A percentile compares a stretch with the other conserved stretches of the same genome.
These are phyloP conservation scores for Pythium monospermum DNA, from an alignment of 352 stramenopile genomes.

Conservation along the genomic window DNA sequence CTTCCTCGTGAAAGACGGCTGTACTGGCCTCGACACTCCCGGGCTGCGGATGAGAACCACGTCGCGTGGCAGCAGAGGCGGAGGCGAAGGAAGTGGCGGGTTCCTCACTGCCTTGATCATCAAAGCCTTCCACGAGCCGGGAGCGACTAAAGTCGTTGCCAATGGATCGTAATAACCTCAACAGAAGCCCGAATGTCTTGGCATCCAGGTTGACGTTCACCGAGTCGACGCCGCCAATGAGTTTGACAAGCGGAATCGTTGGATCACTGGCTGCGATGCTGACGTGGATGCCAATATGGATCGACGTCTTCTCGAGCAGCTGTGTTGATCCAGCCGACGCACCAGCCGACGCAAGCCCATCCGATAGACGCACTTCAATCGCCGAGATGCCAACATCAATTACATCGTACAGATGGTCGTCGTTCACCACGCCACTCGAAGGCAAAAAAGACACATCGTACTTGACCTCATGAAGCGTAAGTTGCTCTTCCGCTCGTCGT, in stretches of 20 bases:
- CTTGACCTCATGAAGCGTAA: neutral
- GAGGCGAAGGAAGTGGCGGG: neutral
- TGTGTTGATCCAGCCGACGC: slow-evolving; percentile 31
- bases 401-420: slow-evolving; percentile 61
- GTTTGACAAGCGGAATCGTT: slow-evolving; percentile 70
- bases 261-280: slow-evolving; percentile 77
- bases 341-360: slow-evolving; percentile 9
- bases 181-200: slow-evolving; percentile 48
- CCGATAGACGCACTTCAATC: slow-evolving; percentile 62
- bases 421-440: neutral
- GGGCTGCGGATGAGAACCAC: no score
- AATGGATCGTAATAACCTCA: slow-evolving; percentile 64
- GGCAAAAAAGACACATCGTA: no score
- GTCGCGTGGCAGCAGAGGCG: neutral
- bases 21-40: slow-evolving; percentile 12
- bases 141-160: slow-evolving; percentile 49
- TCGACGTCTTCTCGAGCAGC: slow-evolving; percentile 69
- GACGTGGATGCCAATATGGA: slow-evolving; percentile 67
- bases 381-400: slow-evolving; percentile 74
- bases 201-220: slow-evolving; percentile 71
- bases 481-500: slow-evolving; percentile 27
- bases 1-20: slow-evolving; percentile 12
- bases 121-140: neutral
- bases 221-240: slow-evolving; percentile 63
- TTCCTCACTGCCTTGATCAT: neutral